phyloP scores from a whole-genome alignment of 164 flowering plant genomes.

The Tetracentron sinense region DNA sequence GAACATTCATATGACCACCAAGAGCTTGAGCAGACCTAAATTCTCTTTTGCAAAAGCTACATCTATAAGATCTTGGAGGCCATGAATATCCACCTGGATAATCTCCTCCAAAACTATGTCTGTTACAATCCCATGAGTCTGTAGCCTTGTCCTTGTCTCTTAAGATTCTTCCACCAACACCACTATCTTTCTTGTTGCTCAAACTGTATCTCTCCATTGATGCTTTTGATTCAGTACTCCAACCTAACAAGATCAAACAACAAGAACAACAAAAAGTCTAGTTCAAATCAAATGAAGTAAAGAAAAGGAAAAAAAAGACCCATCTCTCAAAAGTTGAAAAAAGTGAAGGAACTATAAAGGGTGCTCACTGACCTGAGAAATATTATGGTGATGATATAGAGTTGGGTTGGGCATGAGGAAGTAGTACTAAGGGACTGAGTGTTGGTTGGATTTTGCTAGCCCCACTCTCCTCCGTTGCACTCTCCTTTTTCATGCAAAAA shows the following conservation, averaged over 20 bases:
- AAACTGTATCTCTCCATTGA: slow-evolving; percentile 26
- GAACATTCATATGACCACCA: slow-evolving; percentile 84
- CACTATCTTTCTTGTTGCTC: slow-evolving; percentile 17
- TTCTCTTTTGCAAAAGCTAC: slow-evolving; percentile 71
- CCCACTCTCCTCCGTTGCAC: too few species aligned
- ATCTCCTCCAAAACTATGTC: slow-evolving; percentile 19
- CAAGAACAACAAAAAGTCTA: neutral
- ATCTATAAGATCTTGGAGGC: slow-evolving; percentile 76
- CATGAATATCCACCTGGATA: slow-evolving; percentile 48
- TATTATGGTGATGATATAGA: slow-evolving; percentile 12
- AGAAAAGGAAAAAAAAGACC: neutral
- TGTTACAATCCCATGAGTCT: slow-evolving; percentile 15
- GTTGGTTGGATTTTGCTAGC: too few species aligned
- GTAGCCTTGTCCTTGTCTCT: slow-evolving; percentile 10
- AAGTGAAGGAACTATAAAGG: neutral
- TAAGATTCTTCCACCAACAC: slow-evolving; percentile 6
- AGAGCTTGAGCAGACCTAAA: slow-evolving; percentile 82
- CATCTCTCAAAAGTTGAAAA: slow-evolving; percentile 3
- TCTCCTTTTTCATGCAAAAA: too few species aligned
- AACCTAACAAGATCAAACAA: slow-evolving; percentile 10
- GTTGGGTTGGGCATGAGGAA: neutral
- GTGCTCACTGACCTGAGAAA: slow-evolving; percentile 9
- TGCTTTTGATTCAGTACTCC: slow-evolving; percentile 2
- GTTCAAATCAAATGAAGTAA: slow-evolving; percentile 8
- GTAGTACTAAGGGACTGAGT: slow-evolving; percentile 1